These are phyloP conservation scores for Colletotrichum costaricense DNA, from an alignment of 2,329 filamentous ascomycete species.

Conservation along the genomic window DNA sequence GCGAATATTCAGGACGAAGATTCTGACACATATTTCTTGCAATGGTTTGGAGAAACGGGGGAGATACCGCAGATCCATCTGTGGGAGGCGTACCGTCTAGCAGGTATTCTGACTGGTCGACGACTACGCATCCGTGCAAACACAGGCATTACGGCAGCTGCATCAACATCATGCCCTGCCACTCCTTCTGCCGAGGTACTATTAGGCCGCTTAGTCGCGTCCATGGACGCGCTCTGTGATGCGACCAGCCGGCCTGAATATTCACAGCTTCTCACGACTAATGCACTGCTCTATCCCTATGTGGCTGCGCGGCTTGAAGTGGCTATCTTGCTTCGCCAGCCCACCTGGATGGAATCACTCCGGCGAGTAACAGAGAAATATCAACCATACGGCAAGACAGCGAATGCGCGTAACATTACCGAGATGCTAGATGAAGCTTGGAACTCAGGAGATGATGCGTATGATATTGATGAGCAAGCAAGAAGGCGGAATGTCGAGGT, in stretches of 20 bases:
- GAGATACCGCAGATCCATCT: slow-evolving; percentile 40
- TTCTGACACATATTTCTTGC: slow-evolving; percentile 32
- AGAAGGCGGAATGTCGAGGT: slow-evolving; percentile 22
- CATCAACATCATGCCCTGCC: background rate
- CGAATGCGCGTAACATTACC: background rate
- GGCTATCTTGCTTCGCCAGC: slow-evolving; percentile 16
- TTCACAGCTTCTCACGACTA: slow-evolving; percentile 35
- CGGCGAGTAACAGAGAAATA: background rate
- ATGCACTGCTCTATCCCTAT: slow-evolving; percentile 41
- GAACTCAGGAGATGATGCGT: slow-evolving; percentile 11
- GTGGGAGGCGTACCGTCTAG: slow-evolving; percentile 41
- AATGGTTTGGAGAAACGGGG: slow-evolving; percentile 39
- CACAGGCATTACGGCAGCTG: background rate
- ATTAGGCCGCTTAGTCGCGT: slow-evolving; percentile 37
- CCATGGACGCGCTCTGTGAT: slow-evolving; percentile 39
- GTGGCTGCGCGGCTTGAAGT: slow-evolving; percentile 41
- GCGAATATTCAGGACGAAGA: slow-evolving; percentile 15
- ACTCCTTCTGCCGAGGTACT: slow-evolving; percentile 25
- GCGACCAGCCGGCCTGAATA: slow-evolving; percentile 33
- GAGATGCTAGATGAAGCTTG: slow-evolving; percentile 15
- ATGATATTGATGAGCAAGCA: slow-evolving; percentile 24
- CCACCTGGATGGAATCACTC: slow-evolving; percentile 28
- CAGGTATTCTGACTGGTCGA: slow-evolving; percentile 38
- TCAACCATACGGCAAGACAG: background rate
- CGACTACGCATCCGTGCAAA: slow-evolving; percentile 5